A percentile compares a stretch with the other conserved stretches of the same genome.
Conservation (phyloP, 768 basidiomycete species). For the Auriscalpium microsporum region DNA sequence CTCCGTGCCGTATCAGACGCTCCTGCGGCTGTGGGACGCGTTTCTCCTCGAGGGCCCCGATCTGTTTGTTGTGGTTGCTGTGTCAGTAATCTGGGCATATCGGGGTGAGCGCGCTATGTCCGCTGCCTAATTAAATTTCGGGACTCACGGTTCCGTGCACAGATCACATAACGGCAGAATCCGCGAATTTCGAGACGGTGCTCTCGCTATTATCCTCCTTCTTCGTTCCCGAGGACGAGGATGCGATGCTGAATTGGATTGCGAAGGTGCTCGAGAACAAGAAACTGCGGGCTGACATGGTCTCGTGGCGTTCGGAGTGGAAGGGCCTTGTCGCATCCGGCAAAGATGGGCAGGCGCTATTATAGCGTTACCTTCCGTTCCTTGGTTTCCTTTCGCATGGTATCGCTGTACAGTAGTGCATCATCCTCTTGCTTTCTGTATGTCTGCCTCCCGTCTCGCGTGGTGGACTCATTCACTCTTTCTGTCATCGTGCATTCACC, state of each 20-base stretch:
- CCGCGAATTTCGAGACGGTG: slow-evolving; percentile 85
- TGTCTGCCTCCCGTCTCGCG: not conserved
- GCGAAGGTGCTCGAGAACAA: slow-evolving; percentile 46
- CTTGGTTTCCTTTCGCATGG: not conserved
- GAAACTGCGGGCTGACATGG: slow-evolving; percentile 65
- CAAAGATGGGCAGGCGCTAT: slow-evolving; percentile 49
- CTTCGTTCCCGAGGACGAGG: slow-evolving; percentile 89
- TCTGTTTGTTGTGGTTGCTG: slow-evolving; percentile 73
- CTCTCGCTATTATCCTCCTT: slow-evolving; percentile 88
- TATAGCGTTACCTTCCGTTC: slow-evolving; percentile 29
- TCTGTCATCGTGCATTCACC: not conserved
- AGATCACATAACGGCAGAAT: slow-evolving; percentile 77
- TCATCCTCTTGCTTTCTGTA: not conserved
- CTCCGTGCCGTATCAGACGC: slow-evolving; percentile 91
- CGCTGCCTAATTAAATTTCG: not conserved
- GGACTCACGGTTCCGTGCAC: not conserved
- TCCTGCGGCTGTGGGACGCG: slow-evolving; percentile 91
- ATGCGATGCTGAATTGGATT: slow-evolving; percentile 77
- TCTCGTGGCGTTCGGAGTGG: slow-evolving; percentile 78
- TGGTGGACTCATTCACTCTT: not conserved
- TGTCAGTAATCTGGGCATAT: slow-evolving; percentile 89
- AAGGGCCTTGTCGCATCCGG: slow-evolving; percentile 54
- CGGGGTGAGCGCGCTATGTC: slow-evolving; percentile 40
- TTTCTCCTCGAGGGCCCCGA: slow-evolving; percentile 89
- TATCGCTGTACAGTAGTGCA: not conserved